phyloP scores from a whole-genome alignment of 2,329 filamentous ascomycete genomes.

The Sporothrix globosa region DNA sequence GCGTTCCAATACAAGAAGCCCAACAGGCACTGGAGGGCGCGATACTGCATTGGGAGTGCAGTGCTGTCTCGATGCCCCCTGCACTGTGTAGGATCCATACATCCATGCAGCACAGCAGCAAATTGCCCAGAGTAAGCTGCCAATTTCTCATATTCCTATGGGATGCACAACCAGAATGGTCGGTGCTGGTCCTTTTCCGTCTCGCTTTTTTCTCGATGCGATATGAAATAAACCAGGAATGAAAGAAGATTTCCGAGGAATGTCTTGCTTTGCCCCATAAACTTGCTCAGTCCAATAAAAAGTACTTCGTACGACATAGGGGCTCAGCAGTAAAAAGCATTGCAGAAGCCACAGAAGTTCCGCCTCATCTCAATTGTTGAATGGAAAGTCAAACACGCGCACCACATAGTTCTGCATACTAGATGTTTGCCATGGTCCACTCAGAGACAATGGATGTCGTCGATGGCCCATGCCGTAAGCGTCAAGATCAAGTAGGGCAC shows the following conservation, averaged over 20 bases:
- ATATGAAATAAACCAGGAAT: neutral
- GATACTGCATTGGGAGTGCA: neutral
- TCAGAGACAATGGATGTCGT: neutral
- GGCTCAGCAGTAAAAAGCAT: neutral
- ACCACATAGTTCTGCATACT: neutral
- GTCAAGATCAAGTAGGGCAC: too few species aligned
- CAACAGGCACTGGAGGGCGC: neutral
- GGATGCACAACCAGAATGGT: slow-evolving; percentile 12
- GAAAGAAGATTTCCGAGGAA: neutral
- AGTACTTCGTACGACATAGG: neutral
- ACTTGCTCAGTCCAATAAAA: neutral
- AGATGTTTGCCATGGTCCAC: neutral
- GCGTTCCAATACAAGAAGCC: too few species aligned
- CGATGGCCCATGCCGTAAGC: too few species aligned
- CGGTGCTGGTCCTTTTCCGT: neutral
- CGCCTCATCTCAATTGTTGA: neutral
- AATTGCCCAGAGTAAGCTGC: slow-evolving; percentile 17
- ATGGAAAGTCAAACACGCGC: neutral
- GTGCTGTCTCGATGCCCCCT: neutral
- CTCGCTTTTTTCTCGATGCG: neutral
- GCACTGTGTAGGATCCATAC: slow-evolving; percentile 16
- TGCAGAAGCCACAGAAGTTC: neutral
- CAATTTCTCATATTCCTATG: slow-evolving; percentile 24
- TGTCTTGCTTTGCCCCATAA: neutral
- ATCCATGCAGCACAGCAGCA: neutral